Conservation (phyloP, 2,329 filamentous ascomycete genomes). For the Diaporthe amygdali region DNA sequence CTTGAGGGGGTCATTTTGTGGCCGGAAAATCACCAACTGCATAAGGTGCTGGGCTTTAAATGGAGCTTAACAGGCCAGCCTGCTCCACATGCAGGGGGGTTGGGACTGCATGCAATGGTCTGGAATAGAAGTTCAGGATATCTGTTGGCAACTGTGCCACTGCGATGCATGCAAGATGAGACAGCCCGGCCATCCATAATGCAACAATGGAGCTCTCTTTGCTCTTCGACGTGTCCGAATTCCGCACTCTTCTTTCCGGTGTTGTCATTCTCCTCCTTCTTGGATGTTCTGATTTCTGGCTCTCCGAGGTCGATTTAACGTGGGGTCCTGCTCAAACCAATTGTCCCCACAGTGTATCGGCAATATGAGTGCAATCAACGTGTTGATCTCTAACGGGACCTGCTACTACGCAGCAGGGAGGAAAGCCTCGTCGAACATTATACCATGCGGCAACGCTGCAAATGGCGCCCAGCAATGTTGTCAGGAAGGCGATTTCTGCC, state of each 20-base stretch:
- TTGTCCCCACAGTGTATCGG: background rate
- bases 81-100: background rate
- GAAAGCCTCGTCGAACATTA: background rate
- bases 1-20: background rate
- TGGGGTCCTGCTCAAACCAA: background rate
- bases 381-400: conserved; percentile 6
- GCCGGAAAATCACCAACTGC: background rate
- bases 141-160: conserved; percentile 11
- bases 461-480: conserved; percentile 6
- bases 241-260: background rate
- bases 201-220: background rate
- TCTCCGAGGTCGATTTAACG: background rate
- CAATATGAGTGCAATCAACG: background rate
- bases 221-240: background rate
- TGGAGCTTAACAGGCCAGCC: background rate
- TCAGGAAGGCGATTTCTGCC: conserved; percentile 8
- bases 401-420: background rate
- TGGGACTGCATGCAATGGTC: background rate
- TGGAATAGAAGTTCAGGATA: background rate
- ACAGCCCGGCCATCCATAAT: background rate
- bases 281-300: background rate
- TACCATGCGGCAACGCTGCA: conserved; percentile 6
- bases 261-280: too few relatives aligned
- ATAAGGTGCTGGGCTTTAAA: background rate
- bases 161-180: background rate